Base-by-base conservation (phyloP, 495 filamentous ascomycete genomes). In the Penicillium salamii region DNA sequence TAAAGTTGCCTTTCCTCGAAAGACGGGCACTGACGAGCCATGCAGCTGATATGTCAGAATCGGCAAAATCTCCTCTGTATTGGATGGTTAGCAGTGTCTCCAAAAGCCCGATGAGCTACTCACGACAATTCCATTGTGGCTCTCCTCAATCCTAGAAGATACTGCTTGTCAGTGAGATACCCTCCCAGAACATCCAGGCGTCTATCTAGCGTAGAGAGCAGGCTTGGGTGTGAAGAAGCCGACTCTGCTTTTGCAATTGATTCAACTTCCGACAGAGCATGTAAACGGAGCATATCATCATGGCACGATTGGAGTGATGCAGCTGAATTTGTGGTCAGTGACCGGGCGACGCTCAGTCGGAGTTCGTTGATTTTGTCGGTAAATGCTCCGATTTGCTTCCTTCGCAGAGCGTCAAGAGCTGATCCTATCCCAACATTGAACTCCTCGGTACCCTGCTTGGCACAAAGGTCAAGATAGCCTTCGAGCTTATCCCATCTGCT, bases 111-210 rank as follows among this genome's bases (percentile, higher is more conserved):
- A 21, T 14, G 21, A 14, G 31, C 14, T 37, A 61, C 71, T 46
- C 50, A 68, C 65, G 56, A 80, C 51, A 90, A 55, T 52, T 89
- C 80, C 90, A 97, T 96, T 1, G 84, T 81, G 26, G 91, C 91
- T 49, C 92, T 78, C 43, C 91, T 78, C 17, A 97, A 75, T 2
- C 91, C 87, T n/a, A 99, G 78, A 20, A 99, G 68, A 58, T 96
- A 96, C 65, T 97, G 92, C 65, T 97, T 97, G 61, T 97, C 89
- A 34, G 85, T 80, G 20, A 87, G 80, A 59, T 90, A 96, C 3
- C 90, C 85, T 2, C 93, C 93, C 8, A 99, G 67, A 8, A 91
- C 78, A 59, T 91, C 86, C 39, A 97, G 69, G 7, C 95, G 86
- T 32, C 85, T 79, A 55, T 85, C 78, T 12, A 97, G 69, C 7